Evolutionary conservation across 345 rosid genomes (phyloP).

Genomic region (Gossypium thurberi): DNA sequence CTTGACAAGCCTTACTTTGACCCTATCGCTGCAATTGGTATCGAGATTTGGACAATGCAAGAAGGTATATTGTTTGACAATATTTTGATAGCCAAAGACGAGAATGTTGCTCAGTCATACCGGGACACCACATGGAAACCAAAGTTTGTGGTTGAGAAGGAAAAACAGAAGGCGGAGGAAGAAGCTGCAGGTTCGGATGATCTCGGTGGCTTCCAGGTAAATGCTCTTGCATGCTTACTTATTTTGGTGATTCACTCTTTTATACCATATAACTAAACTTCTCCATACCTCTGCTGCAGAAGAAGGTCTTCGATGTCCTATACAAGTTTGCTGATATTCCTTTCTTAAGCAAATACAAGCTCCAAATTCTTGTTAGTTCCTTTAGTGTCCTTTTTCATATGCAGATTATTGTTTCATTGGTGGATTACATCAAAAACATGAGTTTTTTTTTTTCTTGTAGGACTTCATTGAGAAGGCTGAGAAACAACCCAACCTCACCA

Average conservation of each 20-base stretch:
- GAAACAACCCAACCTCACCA: conserved; percentile 56
- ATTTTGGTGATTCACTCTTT: neutral
- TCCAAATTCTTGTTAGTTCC: conserved; percentile 48
- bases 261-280: neutral
- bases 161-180: conserved; percentile 68
- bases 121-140: conserved; percentile 57
- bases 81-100: conserved; percentile 57
- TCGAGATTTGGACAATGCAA: conserved; percentile 95
- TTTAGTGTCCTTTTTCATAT: neutral
- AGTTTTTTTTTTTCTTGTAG: conserved; percentile 17
- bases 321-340: conserved; percentile 68
- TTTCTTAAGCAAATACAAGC: conserved; percentile 52
- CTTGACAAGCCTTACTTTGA: conserved; percentile 61
- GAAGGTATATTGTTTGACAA: conserved; percentile 79
- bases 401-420: neutral
- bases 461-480: conserved; percentile 71
- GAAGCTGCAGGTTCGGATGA: conserved; percentile 47
- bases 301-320: conserved; percentile 50
- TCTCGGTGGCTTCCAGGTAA: conserved; percentile 42
- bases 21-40: conserved; percentile 76
- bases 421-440: neutral
- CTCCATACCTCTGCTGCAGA: conserved; percentile 29
- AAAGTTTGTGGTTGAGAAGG: conserved; percentile 62
- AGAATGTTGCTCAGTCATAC: conserved; percentile 50
- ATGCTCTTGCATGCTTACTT: neutral